Evolutionary conservation across 1,284 basidiomycete species (phyloP).

Genomic region (Cryptococcus sp.): DNA sequence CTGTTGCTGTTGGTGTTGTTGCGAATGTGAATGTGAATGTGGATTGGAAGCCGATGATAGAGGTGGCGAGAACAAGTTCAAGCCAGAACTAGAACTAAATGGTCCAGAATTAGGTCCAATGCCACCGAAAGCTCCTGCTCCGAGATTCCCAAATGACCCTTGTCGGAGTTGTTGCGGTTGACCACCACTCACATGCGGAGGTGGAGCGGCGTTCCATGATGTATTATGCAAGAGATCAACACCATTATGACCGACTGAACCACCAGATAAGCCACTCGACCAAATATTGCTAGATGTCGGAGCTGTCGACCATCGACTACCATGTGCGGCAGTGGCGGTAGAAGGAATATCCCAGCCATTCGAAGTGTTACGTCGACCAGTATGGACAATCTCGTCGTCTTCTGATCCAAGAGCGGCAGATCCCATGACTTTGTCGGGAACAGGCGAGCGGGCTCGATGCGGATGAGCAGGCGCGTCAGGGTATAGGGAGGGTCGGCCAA

Average conservation of each 20-base stretch:
- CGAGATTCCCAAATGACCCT: background rate
- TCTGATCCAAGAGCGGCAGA: slow-evolving; percentile 40
- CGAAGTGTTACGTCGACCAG: slow-evolving; percentile 19
- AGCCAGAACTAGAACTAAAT: background rate
- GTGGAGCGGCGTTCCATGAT: no score
- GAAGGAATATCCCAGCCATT: slow-evolving; percentile 24
- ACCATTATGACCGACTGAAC: no score
- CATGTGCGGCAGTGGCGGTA: background rate
- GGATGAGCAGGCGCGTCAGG: slow-evolving; percentile 6
- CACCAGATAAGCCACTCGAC: slow-evolving; percentile 4
- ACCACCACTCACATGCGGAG: background rate
- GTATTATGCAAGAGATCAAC: no score
- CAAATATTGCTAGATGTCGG: slow-evolving; percentile 28
- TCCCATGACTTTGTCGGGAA: slow-evolving; percentile 32
- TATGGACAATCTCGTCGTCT: slow-evolving; percentile 32
- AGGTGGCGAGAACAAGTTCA: background rate
- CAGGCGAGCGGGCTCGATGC: slow-evolving; percentile 18
- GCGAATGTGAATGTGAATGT: no score
- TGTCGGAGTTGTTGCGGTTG: background rate
- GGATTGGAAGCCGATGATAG: no score
- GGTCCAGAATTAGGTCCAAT: no score
- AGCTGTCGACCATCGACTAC: slow-evolving; percentile 32
- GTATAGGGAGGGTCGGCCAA: slow-evolving; percentile 18
- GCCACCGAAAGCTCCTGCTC: background rate
- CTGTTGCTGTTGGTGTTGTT: no score